Base-by-base conservation (phyloP, 2,329 filamentous ascomycete species). In the Aspergillus puulaauensis region DNA sequence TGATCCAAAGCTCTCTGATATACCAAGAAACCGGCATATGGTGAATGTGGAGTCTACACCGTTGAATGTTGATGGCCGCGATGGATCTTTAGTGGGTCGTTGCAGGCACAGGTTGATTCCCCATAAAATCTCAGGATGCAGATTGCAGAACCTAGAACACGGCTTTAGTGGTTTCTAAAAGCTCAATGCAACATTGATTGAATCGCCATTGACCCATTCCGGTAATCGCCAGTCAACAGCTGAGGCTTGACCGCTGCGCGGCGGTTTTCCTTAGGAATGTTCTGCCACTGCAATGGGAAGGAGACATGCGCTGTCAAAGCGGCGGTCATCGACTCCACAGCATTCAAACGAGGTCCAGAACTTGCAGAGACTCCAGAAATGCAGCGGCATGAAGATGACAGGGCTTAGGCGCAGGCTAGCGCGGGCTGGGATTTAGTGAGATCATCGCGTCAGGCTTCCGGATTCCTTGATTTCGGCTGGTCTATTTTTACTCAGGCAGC, bases 401-500 rank as follows among this genome's bases (percentile, higher is more conserved):
- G 50, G 50, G 50, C 50, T 52, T 52, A 52, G 50, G 50, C 27
- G 41, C 17, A 53, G 51, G 27, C 51, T 53, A 35, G 33, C 39
- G 35, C 48, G 37, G 37, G 49, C 39, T 37, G 35, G 15, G 27
- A 37, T 6, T 53, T 24, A 37, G 41, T 53, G 51, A 53, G 51
- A 46, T 53, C 51, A 53, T 46, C 35, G 21, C 17, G 35, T 41
- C 43, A 53, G 51, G 51, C 51, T 23, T 37, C 43, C 31, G 39
- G 17, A 37, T 53, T 53, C 39, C 40, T 52, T 52, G 49, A 31
- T 52, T 52, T 21, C n/a, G 50, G 50, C 39, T 7, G 21, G 21
- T 37, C 51, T 53, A 53, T 53, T 53, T 53, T 24, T 53, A 53
- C 51, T 37, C 51, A 53, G 51, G 51, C 51, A 53, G 41, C 51